phyloP scores from a whole-genome alignment of 805 yeast species.

The Candida nemodendra region DNA sequence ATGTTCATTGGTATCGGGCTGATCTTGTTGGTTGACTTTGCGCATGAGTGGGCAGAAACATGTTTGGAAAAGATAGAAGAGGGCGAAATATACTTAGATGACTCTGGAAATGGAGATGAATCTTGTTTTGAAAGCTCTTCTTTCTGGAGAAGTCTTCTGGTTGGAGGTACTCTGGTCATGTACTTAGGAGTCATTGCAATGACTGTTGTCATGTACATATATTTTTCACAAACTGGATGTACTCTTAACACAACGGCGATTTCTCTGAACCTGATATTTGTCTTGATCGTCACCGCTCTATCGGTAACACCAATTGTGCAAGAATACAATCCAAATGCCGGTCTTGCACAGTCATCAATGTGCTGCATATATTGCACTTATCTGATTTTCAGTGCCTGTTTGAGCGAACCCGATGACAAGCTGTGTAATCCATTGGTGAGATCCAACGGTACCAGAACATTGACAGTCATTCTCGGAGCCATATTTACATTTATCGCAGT shows the following conservation, averaged over 20 bases:
- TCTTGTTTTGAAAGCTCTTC: slow-evolving; percentile 37
- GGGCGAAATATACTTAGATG: slow-evolving; percentile 55
- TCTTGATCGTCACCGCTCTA: slow-evolving; percentile 60
- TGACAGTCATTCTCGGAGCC: slow-evolving; percentile 86
- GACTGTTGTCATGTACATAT: slow-evolving; percentile 76
- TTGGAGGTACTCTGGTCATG: slow-evolving; percentile 88
- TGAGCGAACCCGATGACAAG: slow-evolving; percentile 94
- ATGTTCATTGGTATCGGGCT: slow-evolving; percentile 86
- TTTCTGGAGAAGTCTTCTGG: slow-evolving; percentile 76
- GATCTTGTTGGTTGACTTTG: slow-evolving; percentile 89
- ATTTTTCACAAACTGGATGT: slow-evolving; percentile 81
- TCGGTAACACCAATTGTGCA: slow-evolving; percentile 84
- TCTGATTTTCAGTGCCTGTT: slow-evolving; percentile 85
- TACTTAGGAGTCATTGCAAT: slow-evolving; percentile 69
- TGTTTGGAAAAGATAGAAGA: slow-evolving; percentile 89
- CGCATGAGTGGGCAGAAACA: slow-evolving; percentile 98
- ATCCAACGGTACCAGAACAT: slow-evolving; percentile 85
- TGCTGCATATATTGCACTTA: slow-evolving; percentile 93
- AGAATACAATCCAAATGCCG: slow-evolving; percentile 92
- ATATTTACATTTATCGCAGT: slow-evolving; percentile 91
- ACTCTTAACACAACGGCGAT: slow-evolving; percentile 88
- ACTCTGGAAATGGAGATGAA: slow-evolving; percentile 44
- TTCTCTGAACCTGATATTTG: slow-evolving; percentile 66
- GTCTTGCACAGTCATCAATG: slow-evolving; percentile 95
- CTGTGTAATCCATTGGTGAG: slow-evolving; percentile 89